Conservation (phyloP, 148 eudicot species). For the Arctostaphylos glauca region DNA sequence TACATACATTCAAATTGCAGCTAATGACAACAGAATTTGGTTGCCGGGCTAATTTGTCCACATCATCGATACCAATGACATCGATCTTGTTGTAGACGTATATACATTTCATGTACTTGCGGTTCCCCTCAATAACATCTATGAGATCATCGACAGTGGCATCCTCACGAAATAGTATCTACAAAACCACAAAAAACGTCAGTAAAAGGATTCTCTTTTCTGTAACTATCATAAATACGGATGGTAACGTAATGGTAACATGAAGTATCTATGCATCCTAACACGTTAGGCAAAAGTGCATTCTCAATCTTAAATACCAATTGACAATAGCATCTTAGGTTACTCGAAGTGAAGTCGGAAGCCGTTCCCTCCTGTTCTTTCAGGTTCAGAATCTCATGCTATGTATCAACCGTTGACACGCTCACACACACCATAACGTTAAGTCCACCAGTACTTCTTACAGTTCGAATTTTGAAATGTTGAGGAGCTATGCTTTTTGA, state of each 20-base stretch:
- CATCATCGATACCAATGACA: constrained; percentile 98
- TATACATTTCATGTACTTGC: constrained; percentile 95
- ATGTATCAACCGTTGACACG: not conserved
- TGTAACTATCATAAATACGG: not conserved
- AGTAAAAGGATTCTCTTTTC: not conserved
- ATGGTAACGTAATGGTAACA: not conserved
- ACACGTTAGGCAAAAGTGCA: not conserved
- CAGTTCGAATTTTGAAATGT: not conserved
- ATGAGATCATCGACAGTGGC: constrained; percentile 98
- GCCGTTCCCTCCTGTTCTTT: not conserved
- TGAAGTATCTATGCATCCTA: not conserved
- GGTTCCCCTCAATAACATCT: constrained; percentile 98
- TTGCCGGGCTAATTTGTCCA: constrained; percentile 89
- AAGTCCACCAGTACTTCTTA: not conserved
- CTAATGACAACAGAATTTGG: constrained; percentile 96
- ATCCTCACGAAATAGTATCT: constrained; percentile 98
- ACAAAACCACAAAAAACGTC: constrained; percentile 19
- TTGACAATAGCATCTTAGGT: not conserved
- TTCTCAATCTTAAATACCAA: not conserved
- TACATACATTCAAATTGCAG: constrained; percentile 76
- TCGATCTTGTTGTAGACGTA: constrained; percentile 99
- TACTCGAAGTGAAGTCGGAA: not conserved
- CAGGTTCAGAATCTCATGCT: not conserved
- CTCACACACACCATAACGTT: not conserved
- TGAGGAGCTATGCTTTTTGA: not conserved